Evolutionary conservation across 345 rosid genomes (phyloP), one percentile per base, ranked within the genome.

Genomic region (Hypericum androsaemum): DNA sequence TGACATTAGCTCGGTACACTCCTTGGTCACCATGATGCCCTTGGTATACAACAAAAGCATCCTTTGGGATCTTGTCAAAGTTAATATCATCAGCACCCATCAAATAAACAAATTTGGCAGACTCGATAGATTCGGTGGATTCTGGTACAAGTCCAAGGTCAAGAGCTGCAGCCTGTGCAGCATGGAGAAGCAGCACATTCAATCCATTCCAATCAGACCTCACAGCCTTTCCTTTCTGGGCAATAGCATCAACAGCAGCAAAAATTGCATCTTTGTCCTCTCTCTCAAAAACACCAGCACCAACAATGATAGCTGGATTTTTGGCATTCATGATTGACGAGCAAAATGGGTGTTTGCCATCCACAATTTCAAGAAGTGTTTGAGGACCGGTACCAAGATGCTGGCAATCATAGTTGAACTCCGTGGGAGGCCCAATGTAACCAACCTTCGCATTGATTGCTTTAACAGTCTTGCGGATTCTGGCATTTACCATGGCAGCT

Each of bases 401-500:
- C 64, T 88, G 65, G 41, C 68, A 66, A 60, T 88, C 92, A 55
- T 94, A 86, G 79, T 86, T 86, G 71, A 83, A 75, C 28, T 88
- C 96, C 6, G 92, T 41, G 3, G 77, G 71, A 10, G 87, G 87
- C 52, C 99, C 99, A 61, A 94, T 56, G 50, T 88, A 94, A 11
- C 81, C 97, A 59, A 94, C 97, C 68, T 86, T 86, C 15, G 99
- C 97, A 35, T 83, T 77, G 10, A 69, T 67, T 43, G 83, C 95
- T 54, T 87, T 75, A 47, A 94, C 92, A 0, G 97, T 78, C 86
- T 88, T 86, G 53, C 70, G 74, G 64, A 94, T 94, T 77, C 99
- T 86, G 9, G 97, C 99, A 72, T 88, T 86, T 55, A 94, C 86
- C 88, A 88, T 80, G 38, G 97, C 96, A 73, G 97, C 99, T 80